Conservation (phyloP, 495 filamentous ascomycete genomes). For the Aspergillus hancockii region DNA sequence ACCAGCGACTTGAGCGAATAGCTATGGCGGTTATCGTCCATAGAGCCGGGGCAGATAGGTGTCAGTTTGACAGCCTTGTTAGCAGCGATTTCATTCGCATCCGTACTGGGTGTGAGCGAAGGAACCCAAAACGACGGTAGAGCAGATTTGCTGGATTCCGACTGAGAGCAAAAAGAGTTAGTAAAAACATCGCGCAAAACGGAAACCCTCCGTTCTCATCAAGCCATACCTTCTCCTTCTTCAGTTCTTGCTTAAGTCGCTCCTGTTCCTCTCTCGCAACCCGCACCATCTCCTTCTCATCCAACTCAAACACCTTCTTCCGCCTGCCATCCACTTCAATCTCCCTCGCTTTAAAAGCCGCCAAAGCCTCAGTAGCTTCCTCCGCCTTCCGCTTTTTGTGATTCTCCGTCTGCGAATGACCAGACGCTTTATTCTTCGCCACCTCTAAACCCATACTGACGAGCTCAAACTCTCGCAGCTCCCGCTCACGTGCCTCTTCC, state of each 20-base stretch:
- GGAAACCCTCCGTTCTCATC: not conserved
- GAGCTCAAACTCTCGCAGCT: constrained; percentile 43
- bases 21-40: constrained; percentile 65
- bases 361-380: constrained; percentile 27
- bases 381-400: constrained; percentile 33
- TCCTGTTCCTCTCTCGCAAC: constrained; percentile 70
- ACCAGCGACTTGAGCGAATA: constrained; percentile 84
- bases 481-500: constrained; percentile 34
- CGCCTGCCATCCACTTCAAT: constrained; percentile 57
- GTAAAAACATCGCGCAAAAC: not conserved
- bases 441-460: constrained; percentile 45
- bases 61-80: constrained; percentile 66
- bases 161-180: constrained; percentile 5
- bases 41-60: constrained; percentile 80
- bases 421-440: constrained; percentile 14
- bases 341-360: constrained; percentile 58
- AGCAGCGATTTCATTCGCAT: constrained; percentile 48
- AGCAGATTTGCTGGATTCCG: constrained; percentile 63
- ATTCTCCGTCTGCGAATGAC: constrained; percentile 13
- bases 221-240: constrained; percentile 69
- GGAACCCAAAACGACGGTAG: constrained; percentile 95
- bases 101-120: constrained; percentile 68
- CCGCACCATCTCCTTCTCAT: constrained; percentile 74
- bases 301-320: constrained; percentile 68
- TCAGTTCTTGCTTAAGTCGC: constrained; percentile 65